phyloP scores from a whole-genome alignment of 495 filamentous ascomycete genomes.

The Penicillium verhagenii region DNA sequence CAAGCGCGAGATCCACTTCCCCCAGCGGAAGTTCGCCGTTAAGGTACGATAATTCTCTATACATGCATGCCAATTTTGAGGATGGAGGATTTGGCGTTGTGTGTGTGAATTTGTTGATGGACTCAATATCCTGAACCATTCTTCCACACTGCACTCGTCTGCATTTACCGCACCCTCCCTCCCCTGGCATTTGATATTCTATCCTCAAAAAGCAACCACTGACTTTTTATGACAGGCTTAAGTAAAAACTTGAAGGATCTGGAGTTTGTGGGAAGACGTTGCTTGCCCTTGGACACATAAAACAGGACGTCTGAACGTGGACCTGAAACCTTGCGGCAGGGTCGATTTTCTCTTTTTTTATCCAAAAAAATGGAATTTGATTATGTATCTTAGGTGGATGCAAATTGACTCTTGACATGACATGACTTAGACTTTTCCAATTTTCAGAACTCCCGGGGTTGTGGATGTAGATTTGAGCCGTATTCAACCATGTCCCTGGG shows the following conservation, averaged over 20 bases:
- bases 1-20: constrained; percentile 95
- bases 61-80: background rate
- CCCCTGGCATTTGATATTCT: background rate
- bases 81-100: background rate
- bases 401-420: constrained; percentile 49
- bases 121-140: background rate
- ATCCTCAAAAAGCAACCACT: background rate
- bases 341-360: constrained; percentile 43
- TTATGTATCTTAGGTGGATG: constrained; percentile 49
- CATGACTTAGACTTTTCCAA: constrained; percentile 20
- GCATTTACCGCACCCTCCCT: background rate
- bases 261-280: constrained; percentile 42
- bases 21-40: constrained; percentile 95
- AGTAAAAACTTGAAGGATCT: constrained; percentile 42
- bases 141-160: background rate
- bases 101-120: background rate
- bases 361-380: constrained; percentile 40
- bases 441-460: background rate
- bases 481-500: background rate
- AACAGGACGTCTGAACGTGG: constrained; percentile 37
- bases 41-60: constrained; percentile 63
- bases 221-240: constrained; percentile 37
- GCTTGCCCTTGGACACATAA: constrained; percentile 32
- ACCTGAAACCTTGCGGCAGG: constrained; percentile 35
- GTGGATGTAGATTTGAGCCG: background rate